Conservation (phyloP, 345 rosid species). For the Diplotaxis tenuifolia region DNA sequence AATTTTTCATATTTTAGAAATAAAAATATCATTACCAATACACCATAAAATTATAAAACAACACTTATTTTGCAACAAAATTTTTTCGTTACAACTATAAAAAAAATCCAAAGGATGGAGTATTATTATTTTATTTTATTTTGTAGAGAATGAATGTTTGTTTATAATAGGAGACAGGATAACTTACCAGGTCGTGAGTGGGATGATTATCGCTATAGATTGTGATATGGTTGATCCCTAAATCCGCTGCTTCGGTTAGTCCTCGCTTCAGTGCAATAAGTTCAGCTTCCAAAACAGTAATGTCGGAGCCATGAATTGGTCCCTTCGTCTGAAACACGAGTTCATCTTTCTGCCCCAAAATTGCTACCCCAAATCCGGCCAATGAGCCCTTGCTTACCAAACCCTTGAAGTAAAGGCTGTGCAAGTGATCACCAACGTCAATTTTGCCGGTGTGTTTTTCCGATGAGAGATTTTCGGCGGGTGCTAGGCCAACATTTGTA, state of each 20-base stretch:
- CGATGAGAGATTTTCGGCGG: background rate
- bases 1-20: no score
- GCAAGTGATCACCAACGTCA: background rate
- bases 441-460: background rate
- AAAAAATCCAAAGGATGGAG: no score
- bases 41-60: no score
- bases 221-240: conserved; percentile 15
- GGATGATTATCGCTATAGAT: conserved; percentile 6
- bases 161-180: background rate
- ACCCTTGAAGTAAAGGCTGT: conserved; percentile 3
- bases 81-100: no score
- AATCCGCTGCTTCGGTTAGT: background rate
- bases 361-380: background rate
- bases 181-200: background rate
- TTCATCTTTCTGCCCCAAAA: conserved; percentile 12
- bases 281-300: conserved; percentile 10
- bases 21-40: no score
- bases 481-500: background rate
- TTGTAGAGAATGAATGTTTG: background rate
- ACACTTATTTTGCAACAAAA: no score
- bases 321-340: conserved; percentile 44
- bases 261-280: conserved; percentile 3
- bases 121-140: no score
- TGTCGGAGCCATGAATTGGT: conserved; percentile 16
- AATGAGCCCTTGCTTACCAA: background rate